Conservation (phyloP, 2,329 filamentous ascomycete species). For the Coniochaeta sp. region DNA sequence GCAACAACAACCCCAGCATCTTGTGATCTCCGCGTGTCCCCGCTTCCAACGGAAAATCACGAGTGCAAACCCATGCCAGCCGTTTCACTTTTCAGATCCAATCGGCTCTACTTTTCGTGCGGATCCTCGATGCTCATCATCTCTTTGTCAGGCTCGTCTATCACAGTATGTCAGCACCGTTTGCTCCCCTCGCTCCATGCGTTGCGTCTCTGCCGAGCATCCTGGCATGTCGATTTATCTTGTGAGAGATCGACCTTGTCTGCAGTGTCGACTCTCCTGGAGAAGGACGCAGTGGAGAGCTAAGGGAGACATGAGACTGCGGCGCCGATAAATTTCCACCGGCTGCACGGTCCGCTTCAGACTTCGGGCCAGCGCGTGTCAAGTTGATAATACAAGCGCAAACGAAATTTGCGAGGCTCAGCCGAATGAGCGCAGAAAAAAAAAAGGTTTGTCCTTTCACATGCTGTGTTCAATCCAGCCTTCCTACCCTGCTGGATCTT, state of each 20-base stretch:
- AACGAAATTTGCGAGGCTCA: slow-evolving; percentile 5
- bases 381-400: slow-evolving; percentile 1
- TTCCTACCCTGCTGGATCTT: slow-evolving; percentile 2
- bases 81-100: background rate
- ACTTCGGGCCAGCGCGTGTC: background rate
- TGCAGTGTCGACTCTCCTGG: background rate
- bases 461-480: background rate
- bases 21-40: background rate
- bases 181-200: background rate
- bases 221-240: background rate
- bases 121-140: background rate
- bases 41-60: background rate
- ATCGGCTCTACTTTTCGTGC: background rate
- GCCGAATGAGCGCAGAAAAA: background rate
- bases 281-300: background rate
- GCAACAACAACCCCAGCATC: background rate
- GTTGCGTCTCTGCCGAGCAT: background rate
- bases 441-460: slow-evolving; percentile 2
- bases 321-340: background rate
- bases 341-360: background rate
- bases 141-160: too few relatives aligned
- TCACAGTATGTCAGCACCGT: too few relatives aligned
- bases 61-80: background rate
- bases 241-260: background rate
- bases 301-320: background rate